A percentile compares a stretch with the other conserved stretches of the same genome.
Conservation (phyloP, 441 rosid genomes). For the Corymbia citriodora region DNA sequence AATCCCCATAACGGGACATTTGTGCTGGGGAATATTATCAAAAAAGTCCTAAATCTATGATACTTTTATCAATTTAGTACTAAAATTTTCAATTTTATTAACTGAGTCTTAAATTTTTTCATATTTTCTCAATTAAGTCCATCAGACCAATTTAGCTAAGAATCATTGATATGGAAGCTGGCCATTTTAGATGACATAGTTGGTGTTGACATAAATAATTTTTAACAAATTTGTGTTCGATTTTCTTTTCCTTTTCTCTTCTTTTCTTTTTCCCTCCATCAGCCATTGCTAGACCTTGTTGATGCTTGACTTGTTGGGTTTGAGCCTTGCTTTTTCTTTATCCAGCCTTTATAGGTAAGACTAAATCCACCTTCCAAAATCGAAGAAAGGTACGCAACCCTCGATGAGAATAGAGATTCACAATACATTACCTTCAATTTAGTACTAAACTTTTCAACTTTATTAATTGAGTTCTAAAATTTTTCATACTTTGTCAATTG, state of each 20-base stretch:
- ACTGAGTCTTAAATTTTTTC: too few species aligned
- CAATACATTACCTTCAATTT: neutral
- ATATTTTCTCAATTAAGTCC: neutral
- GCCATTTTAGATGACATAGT: too few species aligned
- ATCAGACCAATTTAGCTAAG: neutral
- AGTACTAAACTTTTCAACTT: too few species aligned
- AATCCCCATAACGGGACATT: neutral
- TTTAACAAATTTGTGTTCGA: too few species aligned
- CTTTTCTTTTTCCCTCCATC: neutral
- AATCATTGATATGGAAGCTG: neutral
- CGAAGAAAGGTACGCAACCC: neutral
- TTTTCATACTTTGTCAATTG: too few species aligned
- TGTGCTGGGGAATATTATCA: neutral
- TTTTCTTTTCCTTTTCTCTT: too few species aligned
- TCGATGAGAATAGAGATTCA: neutral
- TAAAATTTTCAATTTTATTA: too few species aligned
- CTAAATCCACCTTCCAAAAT: neutral
- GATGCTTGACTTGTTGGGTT: neutral
- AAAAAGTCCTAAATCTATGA: too few species aligned
- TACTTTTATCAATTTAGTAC: too few species aligned
- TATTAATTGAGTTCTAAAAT: too few species aligned
- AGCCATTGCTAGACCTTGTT: neutral
- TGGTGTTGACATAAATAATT: too few species aligned
- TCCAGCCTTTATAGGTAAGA: neutral
- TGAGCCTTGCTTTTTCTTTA: neutral